phyloP scores from a whole-genome alignment of 1,284 basidiomycete species.

The Kwoniella shivajii region DNA sequence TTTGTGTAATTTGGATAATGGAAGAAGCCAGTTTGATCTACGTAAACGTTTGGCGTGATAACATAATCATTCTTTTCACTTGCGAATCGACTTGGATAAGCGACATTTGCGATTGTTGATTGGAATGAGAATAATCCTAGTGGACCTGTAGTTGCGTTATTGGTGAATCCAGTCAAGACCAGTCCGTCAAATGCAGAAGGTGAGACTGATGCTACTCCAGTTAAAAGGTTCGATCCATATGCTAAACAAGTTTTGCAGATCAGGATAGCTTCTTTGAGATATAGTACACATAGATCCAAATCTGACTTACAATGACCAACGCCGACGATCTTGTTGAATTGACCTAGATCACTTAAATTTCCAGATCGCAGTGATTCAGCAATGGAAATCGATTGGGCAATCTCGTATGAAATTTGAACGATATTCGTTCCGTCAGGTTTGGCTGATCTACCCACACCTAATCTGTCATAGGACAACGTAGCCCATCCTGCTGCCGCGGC shows the following conservation, averaged over 20 bases:
- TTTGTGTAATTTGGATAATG: constrained; percentile 45
- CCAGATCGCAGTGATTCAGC: constrained; percentile 20
- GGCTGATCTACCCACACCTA: constrained; percentile 25
- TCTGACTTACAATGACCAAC: constrained; percentile 24
- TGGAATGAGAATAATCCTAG: constrained; percentile 8
- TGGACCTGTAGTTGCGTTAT: constrained; percentile 20
- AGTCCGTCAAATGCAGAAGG: constrained; percentile 24
- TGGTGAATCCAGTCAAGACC: constrained; percentile 28
- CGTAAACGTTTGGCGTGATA: constrained; percentile 15
- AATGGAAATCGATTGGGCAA: constrained; percentile 25
- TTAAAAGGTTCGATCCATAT: constrained; percentile 24
- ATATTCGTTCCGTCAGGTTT: constrained; percentile 19
- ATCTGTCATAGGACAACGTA: constrained; percentile 31
- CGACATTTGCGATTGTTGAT: constrained; percentile 25
- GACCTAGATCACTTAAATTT: constrained; percentile 13
- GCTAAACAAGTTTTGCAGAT: constrained; percentile 5
- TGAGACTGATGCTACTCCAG: constrained; percentile 19
- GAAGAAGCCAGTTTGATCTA: constrained; percentile 19
- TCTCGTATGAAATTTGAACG: constrained; percentile 30
- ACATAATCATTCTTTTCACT: constrained; percentile 17
- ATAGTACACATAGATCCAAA: too few relatives aligned
- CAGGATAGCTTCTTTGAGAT: neutral
- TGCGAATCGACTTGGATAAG: constrained; percentile 21
- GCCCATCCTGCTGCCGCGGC: constrained; percentile 32
- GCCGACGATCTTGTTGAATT: constrained; percentile 23